Conservation (phyloP, 306 rosid species). For the Vicia villosa region DNA sequence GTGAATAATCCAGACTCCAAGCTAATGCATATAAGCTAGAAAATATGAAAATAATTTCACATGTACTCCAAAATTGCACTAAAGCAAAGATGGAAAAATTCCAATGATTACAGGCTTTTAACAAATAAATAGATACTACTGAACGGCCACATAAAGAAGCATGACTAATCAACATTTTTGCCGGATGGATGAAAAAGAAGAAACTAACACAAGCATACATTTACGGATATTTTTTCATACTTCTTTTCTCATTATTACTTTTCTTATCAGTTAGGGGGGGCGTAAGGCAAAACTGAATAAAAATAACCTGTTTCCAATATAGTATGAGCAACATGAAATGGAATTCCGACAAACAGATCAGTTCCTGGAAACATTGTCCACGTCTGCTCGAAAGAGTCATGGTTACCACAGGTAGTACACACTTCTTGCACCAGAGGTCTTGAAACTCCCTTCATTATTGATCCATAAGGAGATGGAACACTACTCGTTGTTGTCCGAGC, state of each 20-base stretch:
- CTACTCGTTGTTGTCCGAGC: too few relatives aligned
- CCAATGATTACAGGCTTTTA: background rate
- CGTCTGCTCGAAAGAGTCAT: too few relatives aligned
- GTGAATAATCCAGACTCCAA: slow-evolving; percentile 16
- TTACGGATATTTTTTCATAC: background rate
- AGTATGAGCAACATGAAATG: too few relatives aligned
- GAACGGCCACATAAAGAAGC: slow-evolving; percentile 4
- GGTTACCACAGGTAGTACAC: too few relatives aligned
- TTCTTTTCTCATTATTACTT: background rate
- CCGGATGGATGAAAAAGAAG: background rate
- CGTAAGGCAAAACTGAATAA: background rate
- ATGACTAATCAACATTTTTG: slow-evolving; percentile 6
- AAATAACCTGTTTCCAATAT: slow-evolving; percentile 77
- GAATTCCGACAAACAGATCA: too few relatives aligned
- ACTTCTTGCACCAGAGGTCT: too few relatives aligned
- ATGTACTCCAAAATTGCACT: slow-evolving; percentile 9
- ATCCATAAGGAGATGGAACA: too few relatives aligned
- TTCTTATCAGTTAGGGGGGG: background rate
- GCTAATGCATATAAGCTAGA: slow-evolving; percentile 16
- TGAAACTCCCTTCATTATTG: too few relatives aligned
- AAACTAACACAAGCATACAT: slow-evolving; percentile 16
- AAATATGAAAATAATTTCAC: background rate
- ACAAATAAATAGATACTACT: slow-evolving; percentile 16
- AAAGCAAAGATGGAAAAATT: slow-evolving; percentile 10
- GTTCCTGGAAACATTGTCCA: too few relatives aligned